Conservation (phyloP, 306 rosid species). For the Vigna nakashimae region DNA sequence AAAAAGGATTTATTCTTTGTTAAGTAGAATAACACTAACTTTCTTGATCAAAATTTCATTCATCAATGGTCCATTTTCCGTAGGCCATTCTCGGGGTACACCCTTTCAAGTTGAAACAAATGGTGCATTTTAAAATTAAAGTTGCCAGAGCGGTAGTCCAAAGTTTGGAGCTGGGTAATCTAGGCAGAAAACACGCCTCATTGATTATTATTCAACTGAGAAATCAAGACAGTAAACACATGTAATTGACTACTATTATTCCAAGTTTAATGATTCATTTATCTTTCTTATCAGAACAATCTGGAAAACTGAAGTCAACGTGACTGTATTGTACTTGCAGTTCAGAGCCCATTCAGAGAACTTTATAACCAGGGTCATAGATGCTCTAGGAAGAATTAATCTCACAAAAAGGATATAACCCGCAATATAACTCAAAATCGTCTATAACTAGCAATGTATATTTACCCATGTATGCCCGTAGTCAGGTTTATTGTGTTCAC, state of each 20-base stretch:
- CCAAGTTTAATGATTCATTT: constrained; percentile 13
- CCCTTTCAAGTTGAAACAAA: not conserved
- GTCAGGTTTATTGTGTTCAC: not conserved
- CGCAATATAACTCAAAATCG: not conserved
- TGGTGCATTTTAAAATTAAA: not conserved
- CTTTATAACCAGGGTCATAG: not conserved
- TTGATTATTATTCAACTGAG: constrained; percentile 4
- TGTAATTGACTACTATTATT: not conserved
- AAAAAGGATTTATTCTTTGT: constrained; percentile 38
- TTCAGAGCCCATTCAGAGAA: constrained; percentile 4
- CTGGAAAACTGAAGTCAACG: not conserved
- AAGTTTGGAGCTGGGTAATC: constrained; percentile 2
- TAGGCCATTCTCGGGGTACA: constrained; percentile 3
- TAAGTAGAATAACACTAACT: constrained; percentile 39
- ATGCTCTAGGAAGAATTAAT: not conserved
- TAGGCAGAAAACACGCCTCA: not conserved
- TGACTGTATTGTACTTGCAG: not conserved
- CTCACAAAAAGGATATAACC: not conserved
- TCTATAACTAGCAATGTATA: not conserved
- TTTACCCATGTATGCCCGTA: not conserved
- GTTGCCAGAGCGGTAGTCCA: not conserved
- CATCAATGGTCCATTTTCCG: constrained; percentile 5
- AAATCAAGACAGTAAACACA: not conserved
- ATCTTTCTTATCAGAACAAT: constrained; percentile 1
- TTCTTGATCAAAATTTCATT: constrained; percentile 38